Conservation (phyloP, 106 monocot species). For the Dendrobium officinale region DNA sequence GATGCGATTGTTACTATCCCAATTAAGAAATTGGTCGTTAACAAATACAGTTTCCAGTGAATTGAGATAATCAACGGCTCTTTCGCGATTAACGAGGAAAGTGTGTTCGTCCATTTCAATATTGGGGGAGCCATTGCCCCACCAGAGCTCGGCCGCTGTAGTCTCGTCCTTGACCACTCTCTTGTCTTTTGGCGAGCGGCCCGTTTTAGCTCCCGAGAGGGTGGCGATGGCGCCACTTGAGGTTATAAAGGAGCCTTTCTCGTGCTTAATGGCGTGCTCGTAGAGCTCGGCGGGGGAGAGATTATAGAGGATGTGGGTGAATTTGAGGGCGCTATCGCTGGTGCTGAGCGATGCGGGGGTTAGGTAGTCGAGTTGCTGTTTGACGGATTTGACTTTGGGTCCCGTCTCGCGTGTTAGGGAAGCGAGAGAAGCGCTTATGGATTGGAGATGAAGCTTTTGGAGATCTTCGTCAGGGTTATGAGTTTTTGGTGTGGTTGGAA, state of each 20-base stretch:
- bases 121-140: constrained; percentile 98
- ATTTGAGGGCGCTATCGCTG: constrained; percentile 95
- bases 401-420: constrained; percentile 87
- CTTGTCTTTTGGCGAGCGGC: constrained; percentile 86
- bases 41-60: constrained; percentile 97
- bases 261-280: constrained; percentile 93
- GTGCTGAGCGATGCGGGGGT: constrained; percentile 37
- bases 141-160: constrained; percentile 80
- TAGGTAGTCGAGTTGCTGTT: constrained; percentile 41
- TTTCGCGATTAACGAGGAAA: constrained; percentile 89
- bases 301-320: constrained; percentile 97
- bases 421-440: constrained; percentile 97
- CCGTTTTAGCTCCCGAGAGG: constrained; percentile 89
- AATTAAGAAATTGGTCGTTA: constrained; percentile 97
- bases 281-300: constrained; percentile 93
- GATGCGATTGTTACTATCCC: constrained; percentile 82
- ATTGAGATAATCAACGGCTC: constrained; percentile 95
- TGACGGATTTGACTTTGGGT: constrained; percentile 69
- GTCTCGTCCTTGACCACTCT: constrained; percentile 81
- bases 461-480: constrained; percentile 77
- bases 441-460: constrained; percentile 87
- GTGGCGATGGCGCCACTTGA: constrained; percentile 78
- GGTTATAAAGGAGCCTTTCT: constrained; percentile 85
- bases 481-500: constrained; percentile 73
- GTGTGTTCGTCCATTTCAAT: constrained; percentile 99